Base-by-base conservation (phyloP, 768 basidiomycete genomes). In the Lactifluus rugatus region DNA sequence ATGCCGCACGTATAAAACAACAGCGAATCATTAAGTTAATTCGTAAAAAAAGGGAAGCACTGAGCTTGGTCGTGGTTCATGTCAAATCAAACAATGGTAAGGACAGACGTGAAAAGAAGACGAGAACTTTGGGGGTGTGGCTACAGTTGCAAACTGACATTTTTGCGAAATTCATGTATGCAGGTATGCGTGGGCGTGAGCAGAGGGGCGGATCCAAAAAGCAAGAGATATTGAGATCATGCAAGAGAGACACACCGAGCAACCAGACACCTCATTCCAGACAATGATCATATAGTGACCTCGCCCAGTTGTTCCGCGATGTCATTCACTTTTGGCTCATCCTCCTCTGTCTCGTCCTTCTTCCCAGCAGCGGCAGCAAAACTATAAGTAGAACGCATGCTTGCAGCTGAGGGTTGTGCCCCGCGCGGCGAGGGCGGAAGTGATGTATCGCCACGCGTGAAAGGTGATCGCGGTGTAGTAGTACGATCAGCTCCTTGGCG, bases 281-380 rank as follows among this genome's bases (percentile, higher is more conserved):
- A 10, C 31, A 34, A 53, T 5, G 45, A 45, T 68, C 63, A 74
- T 49, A 73, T 69, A 48, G 69, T 65, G 28, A 74, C 71, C 57
- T 76, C 74, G 23, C 69, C 72, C 44, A 74, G 56, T 57, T 72
- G 69, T 42, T 74, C 70, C 7, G 70, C 59, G 25, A 66, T 41
- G 32, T 64, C 58, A 25, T 65, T 57, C 44, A 61, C 64, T 41
- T 57, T 66, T 48, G 60, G 44, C 23, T 64, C 54, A 26, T 56
- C 57, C 44, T 67, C 65, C 26, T 60, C 64, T 16, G 55, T 11
- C 26, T 39, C 65, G 25, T 76, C 76, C 64, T 75, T 79, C 67
- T 74, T 78, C 19, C 62, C 66, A 16, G 87, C 87, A 39, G 84
- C 91, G 54, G 77, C 85, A 0, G 91, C 90, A 65, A 94, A 94